Evolutionary conservation across 352 stramenopile genomes (phyloP).

Genomic region (Phytophthora tentaculata): DNA sequence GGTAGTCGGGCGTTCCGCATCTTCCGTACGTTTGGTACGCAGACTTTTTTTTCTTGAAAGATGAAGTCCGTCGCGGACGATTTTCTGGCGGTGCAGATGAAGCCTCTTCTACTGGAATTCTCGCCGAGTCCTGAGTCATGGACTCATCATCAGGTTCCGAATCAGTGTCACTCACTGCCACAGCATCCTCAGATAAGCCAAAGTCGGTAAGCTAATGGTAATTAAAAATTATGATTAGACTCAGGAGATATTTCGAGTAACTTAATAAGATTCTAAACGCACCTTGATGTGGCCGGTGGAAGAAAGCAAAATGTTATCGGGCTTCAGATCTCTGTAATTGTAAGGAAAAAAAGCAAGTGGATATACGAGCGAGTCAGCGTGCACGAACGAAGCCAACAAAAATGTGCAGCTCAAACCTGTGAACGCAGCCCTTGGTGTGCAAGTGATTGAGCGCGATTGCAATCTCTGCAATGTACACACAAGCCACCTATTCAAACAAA

Average conservation of each 20-base stretch:
- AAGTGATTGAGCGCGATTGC: slow-evolving; percentile 87
- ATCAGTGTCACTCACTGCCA: slow-evolving; percentile 43
- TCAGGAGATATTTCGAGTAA: background rate
- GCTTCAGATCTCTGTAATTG: slow-evolving; percentile 81
- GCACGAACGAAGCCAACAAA: slow-evolving; percentile 1
- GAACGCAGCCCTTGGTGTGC: slow-evolving; percentile 85
- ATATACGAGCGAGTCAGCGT: slow-evolving; percentile 10
- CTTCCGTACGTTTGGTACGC: slow-evolving; percentile 70
- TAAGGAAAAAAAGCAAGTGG: slow-evolving; percentile 6
- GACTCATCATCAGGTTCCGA: slow-evolving; percentile 41
- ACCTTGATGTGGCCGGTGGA: slow-evolving; percentile 90
- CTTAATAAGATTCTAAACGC: slow-evolving; percentile 6
- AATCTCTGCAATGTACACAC: slow-evolving; percentile 90
- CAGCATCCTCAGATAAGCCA: slow-evolving; percentile 82
- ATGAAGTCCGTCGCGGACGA: slow-evolving; percentile 18
- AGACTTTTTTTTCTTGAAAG: slow-evolving; percentile 52
- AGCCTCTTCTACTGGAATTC: slow-evolving; percentile 7
- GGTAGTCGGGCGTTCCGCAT: slow-evolving; percentile 89
- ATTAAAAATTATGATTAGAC: slow-evolving; percentile 7
- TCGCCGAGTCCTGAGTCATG: slow-evolving; percentile 21
- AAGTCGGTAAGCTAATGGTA: slow-evolving; percentile 83
- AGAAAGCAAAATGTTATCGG: slow-evolving; percentile 91
- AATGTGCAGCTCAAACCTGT: slow-evolving; percentile 50
- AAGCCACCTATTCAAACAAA: slow-evolving; percentile 59
- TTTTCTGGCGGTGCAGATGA: slow-evolving; percentile 1